phyloP scores from a whole-genome alignment of 2,329 filamentous ascomycete genomes.

The Fusarium sp. region DNA sequence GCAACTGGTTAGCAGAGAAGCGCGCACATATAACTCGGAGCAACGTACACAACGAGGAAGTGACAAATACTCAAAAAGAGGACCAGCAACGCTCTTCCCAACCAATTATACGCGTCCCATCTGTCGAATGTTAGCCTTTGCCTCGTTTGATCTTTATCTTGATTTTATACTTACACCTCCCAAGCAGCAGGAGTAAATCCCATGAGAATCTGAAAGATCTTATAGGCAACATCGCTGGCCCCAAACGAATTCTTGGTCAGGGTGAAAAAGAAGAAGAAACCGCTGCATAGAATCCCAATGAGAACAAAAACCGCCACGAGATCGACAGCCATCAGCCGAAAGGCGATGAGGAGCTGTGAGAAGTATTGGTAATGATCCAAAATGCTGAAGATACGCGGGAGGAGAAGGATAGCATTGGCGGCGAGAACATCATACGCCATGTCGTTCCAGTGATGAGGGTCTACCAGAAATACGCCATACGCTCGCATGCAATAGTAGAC shows the following conservation, averaged over 20 bases:
- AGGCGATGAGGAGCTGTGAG: conserved; percentile 91
- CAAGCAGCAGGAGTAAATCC: conserved; percentile 95
- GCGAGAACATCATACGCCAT: conserved; percentile 95
- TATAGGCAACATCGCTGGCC: conserved; percentile 81
- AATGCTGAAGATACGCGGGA: conserved; percentile 90
- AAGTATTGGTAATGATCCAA: conserved; percentile 97
- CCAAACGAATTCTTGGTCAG: conserved; percentile 77
- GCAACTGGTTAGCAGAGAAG: conserved; percentile 7
- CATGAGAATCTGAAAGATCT: conserved; percentile 93
- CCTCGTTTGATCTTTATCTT: not conserved
- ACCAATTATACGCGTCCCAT: conserved; percentile 77
- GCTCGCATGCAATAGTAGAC: conserved; percentile 90
- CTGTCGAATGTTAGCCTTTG: conserved; percentile 46
- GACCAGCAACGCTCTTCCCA: conserved; percentile 79
- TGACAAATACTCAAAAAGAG: conserved; percentile 94
- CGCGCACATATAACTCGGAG: too few relatives aligned
- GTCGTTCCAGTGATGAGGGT: conserved; percentile 77
- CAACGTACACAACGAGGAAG: conserved; percentile 80
- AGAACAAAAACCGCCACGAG: conserved; percentile 84
- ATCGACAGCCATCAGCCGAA: conserved; percentile 92
- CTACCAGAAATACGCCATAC: conserved; percentile 85
- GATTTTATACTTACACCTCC: conserved; percentile 70
- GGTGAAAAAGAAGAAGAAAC: conserved; percentile 95
- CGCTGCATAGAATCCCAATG: conserved; percentile 87
- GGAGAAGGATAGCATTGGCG: conserved; percentile 86